A percentile compares a stretch with the other conserved stretches of the same genome.
Evolutionary conservation across 1,284 basidiomycete species (phyloP).

Genomic region (Leucoagaricus sp.): DNA sequence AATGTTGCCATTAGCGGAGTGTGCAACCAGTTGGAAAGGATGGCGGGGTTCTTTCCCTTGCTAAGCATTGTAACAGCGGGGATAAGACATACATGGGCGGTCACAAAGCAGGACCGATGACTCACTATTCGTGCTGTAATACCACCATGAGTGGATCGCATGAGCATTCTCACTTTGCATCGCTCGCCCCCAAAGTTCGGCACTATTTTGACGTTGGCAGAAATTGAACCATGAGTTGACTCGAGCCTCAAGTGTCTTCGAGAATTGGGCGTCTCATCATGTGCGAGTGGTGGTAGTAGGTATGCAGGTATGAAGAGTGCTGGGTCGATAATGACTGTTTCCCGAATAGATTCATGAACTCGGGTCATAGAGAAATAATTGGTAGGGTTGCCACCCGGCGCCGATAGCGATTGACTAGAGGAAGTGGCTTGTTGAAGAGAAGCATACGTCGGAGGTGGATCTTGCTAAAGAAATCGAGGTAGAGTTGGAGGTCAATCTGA

Average conservation of each 20-base stretch:
- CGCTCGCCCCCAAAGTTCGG: neutral
- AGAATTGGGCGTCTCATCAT: slow-evolving; percentile 31
- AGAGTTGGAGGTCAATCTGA: too few relatives aligned
- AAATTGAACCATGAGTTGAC: slow-evolving; percentile 30
- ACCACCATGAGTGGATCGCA: slow-evolving; percentile 37
- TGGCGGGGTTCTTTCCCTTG: slow-evolving; percentile 24
- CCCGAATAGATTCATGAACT: slow-evolving; percentile 27
- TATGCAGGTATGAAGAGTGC: slow-evolving; percentile 34
- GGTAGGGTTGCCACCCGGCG: slow-evolving; percentile 28
- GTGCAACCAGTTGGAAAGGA: slow-evolving; percentile 25
- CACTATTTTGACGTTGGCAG: slow-evolving; percentile 29
- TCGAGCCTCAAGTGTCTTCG: slow-evolving; percentile 36
- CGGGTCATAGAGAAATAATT: slow-evolving; percentile 37
- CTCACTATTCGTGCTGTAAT: slow-evolving; percentile 29
- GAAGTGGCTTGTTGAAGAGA: slow-evolving; percentile 21
- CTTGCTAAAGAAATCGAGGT: slow-evolving; percentile 18
- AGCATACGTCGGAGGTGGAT: slow-evolving; percentile 32
- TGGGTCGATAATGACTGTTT: slow-evolving; percentile 39
- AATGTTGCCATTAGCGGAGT: slow-evolving; percentile 25
- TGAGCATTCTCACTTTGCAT: slow-evolving; percentile 12
- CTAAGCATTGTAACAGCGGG: slow-evolving; percentile 9
- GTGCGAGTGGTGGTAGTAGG: slow-evolving; percentile 30
- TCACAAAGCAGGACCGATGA: too few relatives aligned
- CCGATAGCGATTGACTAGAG: slow-evolving; percentile 8
- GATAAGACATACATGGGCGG: too few relatives aligned